Evolutionary conservation across 768 basidiomycete genomes (phyloP).

Genomic region (Serendipita indica): DNA sequence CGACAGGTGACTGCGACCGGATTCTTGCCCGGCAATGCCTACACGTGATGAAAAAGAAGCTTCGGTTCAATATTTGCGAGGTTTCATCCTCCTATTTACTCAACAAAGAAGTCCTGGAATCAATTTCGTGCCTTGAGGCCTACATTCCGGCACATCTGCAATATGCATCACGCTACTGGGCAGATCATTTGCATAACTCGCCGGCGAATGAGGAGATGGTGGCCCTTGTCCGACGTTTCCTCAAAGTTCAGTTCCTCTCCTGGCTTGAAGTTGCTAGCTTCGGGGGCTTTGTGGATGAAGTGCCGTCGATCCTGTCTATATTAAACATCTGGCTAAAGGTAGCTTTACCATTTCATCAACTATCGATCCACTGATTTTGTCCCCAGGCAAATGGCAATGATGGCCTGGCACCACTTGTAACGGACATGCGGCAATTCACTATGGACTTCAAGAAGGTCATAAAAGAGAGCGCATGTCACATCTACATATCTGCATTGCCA

Average conservation of each 20-base stretch:
- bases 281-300: too few species aligned
- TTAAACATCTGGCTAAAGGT: not conserved
- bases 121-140: not conserved
- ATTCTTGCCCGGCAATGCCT: not conserved
- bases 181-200: not conserved
- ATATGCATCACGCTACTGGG: not conserved
- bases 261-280: not conserved
- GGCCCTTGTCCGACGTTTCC: not conserved
- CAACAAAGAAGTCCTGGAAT: not conserved
- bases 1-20: not conserved
- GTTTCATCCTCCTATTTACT: not conserved
- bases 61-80: not conserved
- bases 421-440: not conserved
- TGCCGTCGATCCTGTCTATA: not conserved
- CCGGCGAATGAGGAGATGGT: not conserved
- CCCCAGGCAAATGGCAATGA: not conserved
- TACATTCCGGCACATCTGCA: not conserved
- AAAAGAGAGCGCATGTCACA: not conserved
- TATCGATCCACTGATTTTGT: not conserved
- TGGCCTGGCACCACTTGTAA: not conserved
- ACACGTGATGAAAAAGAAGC: not conserved
- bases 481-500: not conserved
- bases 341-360: not conserved
- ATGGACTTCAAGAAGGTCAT: not conserved
- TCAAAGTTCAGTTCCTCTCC: not conserved